These are phyloP conservation scores for Bacidia rubella DNA, from an alignment of 495 filamentous ascomycete genomes.

Conservation along the genomic window DNA sequence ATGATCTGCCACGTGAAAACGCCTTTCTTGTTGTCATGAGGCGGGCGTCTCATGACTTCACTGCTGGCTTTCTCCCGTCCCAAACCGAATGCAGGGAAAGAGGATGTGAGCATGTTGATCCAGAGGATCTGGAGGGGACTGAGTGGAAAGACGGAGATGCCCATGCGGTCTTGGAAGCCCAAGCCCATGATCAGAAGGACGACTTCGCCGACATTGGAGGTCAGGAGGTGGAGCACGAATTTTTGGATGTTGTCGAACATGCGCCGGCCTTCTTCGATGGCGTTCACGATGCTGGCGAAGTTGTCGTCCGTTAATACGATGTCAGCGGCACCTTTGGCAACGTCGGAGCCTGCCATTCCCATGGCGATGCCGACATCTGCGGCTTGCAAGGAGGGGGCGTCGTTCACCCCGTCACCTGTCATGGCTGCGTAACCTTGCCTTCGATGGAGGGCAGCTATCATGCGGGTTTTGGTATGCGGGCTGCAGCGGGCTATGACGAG, in stretches of 20 bases:
- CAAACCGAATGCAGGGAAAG: constrained; percentile 61
- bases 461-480: constrained; percentile 55
- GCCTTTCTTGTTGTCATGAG: constrained; percentile 49
- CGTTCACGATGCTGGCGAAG: constrained; percentile 63
- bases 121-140: constrained; percentile 64
- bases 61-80: constrained; percentile 53
- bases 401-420: constrained; percentile 78
- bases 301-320: constrained; percentile 85
- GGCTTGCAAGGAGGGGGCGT: constrained; percentile 62
- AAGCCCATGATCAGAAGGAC: constrained; percentile 57
- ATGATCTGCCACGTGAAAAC: constrained; percentile 62
- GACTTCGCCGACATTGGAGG: constrained; percentile 64
- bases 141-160: constrained; percentile 60
- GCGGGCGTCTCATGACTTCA: constrained; percentile 58
- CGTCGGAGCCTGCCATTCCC: constrained; percentile 71
- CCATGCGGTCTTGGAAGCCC: constrained; percentile 50
- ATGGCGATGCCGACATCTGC: constrained; percentile 81
- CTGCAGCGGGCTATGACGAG: constrained; percentile 57
- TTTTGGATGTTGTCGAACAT: constrained; percentile 78
- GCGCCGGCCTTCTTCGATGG: constrained; percentile 56
- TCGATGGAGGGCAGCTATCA: constrained; percentile 58
- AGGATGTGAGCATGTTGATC: constrained; percentile 68
- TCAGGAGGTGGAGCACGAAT: constrained; percentile 61
- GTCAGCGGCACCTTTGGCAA: constrained; percentile 80
- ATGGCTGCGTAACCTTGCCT: constrained; percentile 52